phyloP scores from a whole-genome alignment of 2,329 filamentous ascomycete species.

The Fusarium sp. region DNA sequence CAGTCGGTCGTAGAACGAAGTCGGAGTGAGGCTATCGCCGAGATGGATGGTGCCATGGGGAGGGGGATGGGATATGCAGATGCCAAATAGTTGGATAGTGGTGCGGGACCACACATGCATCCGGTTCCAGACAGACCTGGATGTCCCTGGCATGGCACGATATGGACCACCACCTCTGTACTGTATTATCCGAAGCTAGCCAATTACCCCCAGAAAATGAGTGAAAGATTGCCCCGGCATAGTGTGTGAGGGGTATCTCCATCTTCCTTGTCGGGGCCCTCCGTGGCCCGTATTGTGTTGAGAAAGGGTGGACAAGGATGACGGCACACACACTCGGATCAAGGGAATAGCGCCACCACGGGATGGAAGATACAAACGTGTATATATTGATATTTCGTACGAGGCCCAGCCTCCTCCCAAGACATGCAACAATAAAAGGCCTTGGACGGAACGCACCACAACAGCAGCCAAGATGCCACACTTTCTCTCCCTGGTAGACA shows the following conservation, averaged over 20 bases:
- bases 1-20: constrained; percentile 6
- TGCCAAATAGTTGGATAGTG: constrained; percentile 26
- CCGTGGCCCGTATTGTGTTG: constrained; percentile 14
- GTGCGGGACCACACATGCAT: constrained; percentile 13
- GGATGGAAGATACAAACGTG: neutral
- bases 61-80: constrained; percentile 2
- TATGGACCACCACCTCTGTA: neutral
- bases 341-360: constrained; percentile 17
- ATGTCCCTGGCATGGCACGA: constrained; percentile 24
- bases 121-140: constrained; percentile 31
- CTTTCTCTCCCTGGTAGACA: constrained; percentile 5
- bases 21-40: constrained; percentile 36
- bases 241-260: constrained; percentile 32
- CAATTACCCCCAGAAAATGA: constrained; percentile 19
- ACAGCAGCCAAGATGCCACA: neutral
- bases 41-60: constrained; percentile 23
- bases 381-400: constrained; percentile 5
- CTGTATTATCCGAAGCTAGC: constrained; percentile 27
- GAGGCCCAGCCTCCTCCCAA: neutral
- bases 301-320: constrained; percentile 1
- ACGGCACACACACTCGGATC: constrained; percentile 26
- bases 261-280: constrained; percentile 26
- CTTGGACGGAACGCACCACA: constrained; percentile 7
- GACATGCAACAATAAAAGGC: constrained; percentile 28
- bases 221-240: neutral